Evolutionary conservation across 2,329 filamentous ascomycete species (phyloP), one percentile per base, ranked within the genome.

Genomic region (Phialocephala subalpina): DNA sequence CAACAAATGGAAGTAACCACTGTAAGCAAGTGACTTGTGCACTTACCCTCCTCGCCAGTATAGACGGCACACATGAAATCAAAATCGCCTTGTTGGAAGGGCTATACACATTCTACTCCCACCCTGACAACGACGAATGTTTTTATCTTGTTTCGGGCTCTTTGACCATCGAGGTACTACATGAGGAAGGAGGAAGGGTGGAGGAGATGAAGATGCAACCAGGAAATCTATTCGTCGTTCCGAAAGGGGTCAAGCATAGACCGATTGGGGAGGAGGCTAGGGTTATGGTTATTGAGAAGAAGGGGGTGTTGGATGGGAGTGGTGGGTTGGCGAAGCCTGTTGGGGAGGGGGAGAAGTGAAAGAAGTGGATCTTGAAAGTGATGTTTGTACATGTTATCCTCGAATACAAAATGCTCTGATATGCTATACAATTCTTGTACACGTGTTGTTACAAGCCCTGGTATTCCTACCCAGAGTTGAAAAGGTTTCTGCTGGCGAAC

Each of bases 41-140:
- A 0, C 78, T 76, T 0, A 75, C 73, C 1, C 73, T 79, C 18
- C 68, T 80, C 49, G 77, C 77, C 8, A 67, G 67, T 1, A 64
- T 80, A 58, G 79, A 80, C 67, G 25, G 58, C 9, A 71, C 77
- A n/a, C 75, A 79, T 25, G 77, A 82, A 33, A 74, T 82, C 58
- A 80, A 81, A 68, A 72, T 81, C 52, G 79, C 78, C 59, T 80
- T 78, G 27, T 74, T 80, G 6, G 73, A 80, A 63, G 80, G 79
- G 1, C 67, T 70, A 14, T 82, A 82, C 52, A 76, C 81, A 25
- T 81, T 78, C 75, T 80, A 82, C 58, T 72, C 78, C 0, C 80
- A 82, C 53, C 77, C 77, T 0, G 75, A 80, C 6, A 79, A 79
- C 0, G 80, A 82, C 53, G 80, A 82, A 35, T 67, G 80, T 1